Evolutionary conservation across 495 filamentous ascomycete genomes (phyloP).

Genomic region (Xylaria scruposa): DNA sequence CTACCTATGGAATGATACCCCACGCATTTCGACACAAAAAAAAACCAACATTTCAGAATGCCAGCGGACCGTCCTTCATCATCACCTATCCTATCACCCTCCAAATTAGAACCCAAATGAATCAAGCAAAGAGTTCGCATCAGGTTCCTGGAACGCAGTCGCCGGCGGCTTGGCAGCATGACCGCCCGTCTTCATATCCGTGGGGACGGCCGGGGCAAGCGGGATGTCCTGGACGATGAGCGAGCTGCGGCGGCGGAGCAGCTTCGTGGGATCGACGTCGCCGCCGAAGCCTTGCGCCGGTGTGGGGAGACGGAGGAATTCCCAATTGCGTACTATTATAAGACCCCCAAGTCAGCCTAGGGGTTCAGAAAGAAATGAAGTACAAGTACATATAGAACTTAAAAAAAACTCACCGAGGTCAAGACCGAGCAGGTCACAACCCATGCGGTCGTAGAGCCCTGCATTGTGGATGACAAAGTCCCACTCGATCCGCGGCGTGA

Average conservation of each 20-base stretch:
- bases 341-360: background rate
- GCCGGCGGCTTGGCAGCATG: conserved; percentile 65
- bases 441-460: conserved; percentile 90
- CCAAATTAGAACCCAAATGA: conserved; percentile 71
- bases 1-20: background rate
- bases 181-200: conserved; percentile 53
- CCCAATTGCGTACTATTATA: conserved; percentile 76
- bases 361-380: conserved; percentile 12
- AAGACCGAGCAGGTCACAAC: conserved; percentile 90
- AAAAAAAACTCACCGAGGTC: conserved; percentile 67
- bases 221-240: conserved; percentile 84
- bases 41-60: background rate
- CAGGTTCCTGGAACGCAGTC: conserved; percentile 87
- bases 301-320: conserved; percentile 69
- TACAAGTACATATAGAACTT: background rate
- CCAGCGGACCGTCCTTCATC: background rate
- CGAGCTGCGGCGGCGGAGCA: conserved; percentile 74
- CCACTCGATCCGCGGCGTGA: conserved; percentile 84
- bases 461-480: conserved; percentile 90
- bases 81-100: background rate
- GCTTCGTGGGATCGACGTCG: conserved; percentile 65
- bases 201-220: conserved; percentile 41
- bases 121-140: conserved; percentile 80
- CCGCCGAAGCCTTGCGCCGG: conserved; percentile 42
- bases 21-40: background rate